Evolutionary conservation across 1,284 basidiomycete genomes (phyloP).

Genomic region (Earliella scabrosa): DNA sequence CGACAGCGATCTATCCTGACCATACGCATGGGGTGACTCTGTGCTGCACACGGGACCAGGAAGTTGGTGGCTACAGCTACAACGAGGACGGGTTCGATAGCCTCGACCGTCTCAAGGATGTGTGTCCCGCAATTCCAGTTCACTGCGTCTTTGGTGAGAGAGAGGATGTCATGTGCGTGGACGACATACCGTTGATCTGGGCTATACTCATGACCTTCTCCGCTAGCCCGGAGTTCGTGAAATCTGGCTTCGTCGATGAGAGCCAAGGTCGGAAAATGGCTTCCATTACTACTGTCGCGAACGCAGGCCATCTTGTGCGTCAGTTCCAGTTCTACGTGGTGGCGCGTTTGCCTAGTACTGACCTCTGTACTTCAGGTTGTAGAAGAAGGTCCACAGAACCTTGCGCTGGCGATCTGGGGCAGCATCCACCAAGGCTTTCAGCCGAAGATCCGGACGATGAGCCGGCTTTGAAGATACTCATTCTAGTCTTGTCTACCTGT

Average conservation of each 20-base stretch:
- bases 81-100: constrained; percentile 11
- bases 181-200: too few relatives aligned
- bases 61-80: constrained; percentile 10
- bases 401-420: neutral
- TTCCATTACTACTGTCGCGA: neutral
- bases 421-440: neutral
- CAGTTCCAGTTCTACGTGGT: neutral
- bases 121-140: constrained; percentile 17
- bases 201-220: too few relatives aligned
- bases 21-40: constrained; percentile 14
- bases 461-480: neutral
- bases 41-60: constrained; percentile 13
- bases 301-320: neutral
- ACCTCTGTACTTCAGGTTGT: neutral
- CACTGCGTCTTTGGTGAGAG: constrained; percentile 16
- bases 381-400: neutral
- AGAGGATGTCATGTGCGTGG: constrained; percentile 13
- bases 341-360: neutral
- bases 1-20: constrained; percentile 16
- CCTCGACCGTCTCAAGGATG: constrained; percentile 7
- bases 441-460: neutral
- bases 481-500: too few relatives aligned
- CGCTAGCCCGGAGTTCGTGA: neutral
- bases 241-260: neutral
- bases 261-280: neutral